Conservation (phyloP, 140 eudicot genomes). For the Ambrosia hybrid region DNA sequence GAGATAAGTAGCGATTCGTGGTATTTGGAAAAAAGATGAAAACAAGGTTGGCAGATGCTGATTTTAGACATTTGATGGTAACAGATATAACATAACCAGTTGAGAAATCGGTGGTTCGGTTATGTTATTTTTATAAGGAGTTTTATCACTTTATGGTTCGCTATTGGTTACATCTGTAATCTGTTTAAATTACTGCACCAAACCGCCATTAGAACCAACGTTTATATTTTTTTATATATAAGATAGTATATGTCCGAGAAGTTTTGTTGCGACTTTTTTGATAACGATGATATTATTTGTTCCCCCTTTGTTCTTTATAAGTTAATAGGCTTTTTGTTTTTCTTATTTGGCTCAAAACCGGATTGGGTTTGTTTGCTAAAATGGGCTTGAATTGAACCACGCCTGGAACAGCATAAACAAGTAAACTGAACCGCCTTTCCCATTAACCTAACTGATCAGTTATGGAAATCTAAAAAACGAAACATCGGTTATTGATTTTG, state of each 20-base stretch:
- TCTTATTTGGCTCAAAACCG: neutral
- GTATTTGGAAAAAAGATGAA: neutral
- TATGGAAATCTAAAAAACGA: neutral
- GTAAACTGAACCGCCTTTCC: neutral
- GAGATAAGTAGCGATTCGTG: neutral
- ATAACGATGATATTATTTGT: neutral
- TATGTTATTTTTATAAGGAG: neutral
- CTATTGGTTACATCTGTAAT: neutral
- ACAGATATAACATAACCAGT: neutral
- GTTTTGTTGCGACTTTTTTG: neutral
- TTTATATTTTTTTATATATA: neutral
- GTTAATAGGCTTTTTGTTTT: neutral
- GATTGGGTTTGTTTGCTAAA: neutral
- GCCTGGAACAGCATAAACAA: neutral
- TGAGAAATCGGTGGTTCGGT: conserved; percentile 6
- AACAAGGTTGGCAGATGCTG: neutral
- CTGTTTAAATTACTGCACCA: too few relatives aligned
- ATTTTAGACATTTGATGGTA: neutral
- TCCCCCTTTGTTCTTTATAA: neutral
- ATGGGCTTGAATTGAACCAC: neutral
- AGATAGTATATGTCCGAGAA: neutral
- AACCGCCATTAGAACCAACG: neutral
- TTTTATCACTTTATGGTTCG: neutral
- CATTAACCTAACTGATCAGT: neutral
- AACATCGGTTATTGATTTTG: neutral